Evolutionary conservation across 768 basidiomycete species (phyloP).

Genomic region (Boletus edulis): DNA sequence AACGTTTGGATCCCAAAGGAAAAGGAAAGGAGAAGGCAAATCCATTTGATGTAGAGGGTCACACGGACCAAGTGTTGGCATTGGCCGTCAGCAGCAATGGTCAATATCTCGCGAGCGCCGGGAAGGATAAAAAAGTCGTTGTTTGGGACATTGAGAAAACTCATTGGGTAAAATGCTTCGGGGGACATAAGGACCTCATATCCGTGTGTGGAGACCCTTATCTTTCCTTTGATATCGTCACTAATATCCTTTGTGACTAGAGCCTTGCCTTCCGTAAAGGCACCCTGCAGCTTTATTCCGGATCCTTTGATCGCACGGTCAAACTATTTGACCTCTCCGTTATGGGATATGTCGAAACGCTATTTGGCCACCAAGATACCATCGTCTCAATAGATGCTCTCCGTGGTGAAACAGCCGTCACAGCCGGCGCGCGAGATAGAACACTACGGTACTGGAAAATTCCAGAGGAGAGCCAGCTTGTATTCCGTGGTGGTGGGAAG

Average conservation of each 20-base stretch:
- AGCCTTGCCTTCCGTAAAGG: conserved; percentile 74
- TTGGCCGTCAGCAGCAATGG: conserved; percentile 87
- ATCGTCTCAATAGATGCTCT: conserved; percentile 78
- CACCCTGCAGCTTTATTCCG: conserved; percentile 65
- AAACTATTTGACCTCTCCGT: conserved; percentile 83
- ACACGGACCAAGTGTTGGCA: conserved; percentile 81
- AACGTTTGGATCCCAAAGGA: conserved; percentile 43
- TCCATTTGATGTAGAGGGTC: conserved; percentile 56
- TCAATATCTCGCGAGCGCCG: conserved; percentile 81
- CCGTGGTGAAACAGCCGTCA: conserved; percentile 80
- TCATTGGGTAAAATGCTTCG: conserved; percentile 77
- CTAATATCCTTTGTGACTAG: conserved; percentile 33
- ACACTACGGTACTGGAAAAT: conserved; percentile 97
- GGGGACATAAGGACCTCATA: conserved; percentile 71
- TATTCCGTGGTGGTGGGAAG: conserved; percentile 93
- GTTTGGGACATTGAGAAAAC: conserved; percentile 82
- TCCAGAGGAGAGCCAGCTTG: conserved; percentile 89
- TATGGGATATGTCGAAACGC: conserved; percentile 91
- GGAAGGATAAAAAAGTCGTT: conserved; percentile 76
- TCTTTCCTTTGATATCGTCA: conserved; percentile 33
- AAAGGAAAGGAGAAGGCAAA: conserved; percentile 61
- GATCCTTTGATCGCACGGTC: conserved; percentile 83
- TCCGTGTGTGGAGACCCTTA: conserved; percentile 52
- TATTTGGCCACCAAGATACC: conserved; percentile 95
- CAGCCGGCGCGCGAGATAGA: conserved; percentile 87